Evolutionary conservation across 176 grass and related monocot genomes (phyloP).

Genomic region (Alopecurus myosuroides): DNA sequence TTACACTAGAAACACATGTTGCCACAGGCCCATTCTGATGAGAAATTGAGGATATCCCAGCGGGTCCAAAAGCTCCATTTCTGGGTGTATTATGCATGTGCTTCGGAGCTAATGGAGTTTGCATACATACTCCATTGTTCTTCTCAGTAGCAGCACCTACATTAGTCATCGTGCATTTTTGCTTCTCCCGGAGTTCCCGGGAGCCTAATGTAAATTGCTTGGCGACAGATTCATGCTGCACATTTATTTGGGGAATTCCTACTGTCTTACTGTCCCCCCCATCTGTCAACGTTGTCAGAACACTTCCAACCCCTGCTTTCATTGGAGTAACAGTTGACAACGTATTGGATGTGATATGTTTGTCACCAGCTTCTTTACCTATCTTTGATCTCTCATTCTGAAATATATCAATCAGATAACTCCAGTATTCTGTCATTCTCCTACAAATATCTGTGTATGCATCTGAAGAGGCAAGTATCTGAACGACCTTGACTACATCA

Average conservation of each 20-base stretch:
- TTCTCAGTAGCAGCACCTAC: slow-evolving; percentile 12
- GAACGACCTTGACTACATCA: slow-evolving; percentile 70
- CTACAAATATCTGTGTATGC: slow-evolving; percentile 66
- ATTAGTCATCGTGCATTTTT: slow-evolving; percentile 19
- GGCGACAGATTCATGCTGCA: background rate
- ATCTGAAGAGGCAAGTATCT: slow-evolving; percentile 40
- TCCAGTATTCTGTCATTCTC: slow-evolving; percentile 73
- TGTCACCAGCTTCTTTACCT: slow-evolving; percentile 33
- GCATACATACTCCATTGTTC: slow-evolving; percentile 10
- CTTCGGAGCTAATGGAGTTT: slow-evolving; percentile 22
- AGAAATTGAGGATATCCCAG: slow-evolving; percentile 26
- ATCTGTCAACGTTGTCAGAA: background rate
- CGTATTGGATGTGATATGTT: slow-evolving; percentile 20
- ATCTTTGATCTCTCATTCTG: slow-evolving; percentile 33
- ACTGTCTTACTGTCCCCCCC: slow-evolving; percentile 19
- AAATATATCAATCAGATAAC: slow-evolving; percentile 36
- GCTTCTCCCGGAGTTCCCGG: slow-evolving; percentile 4
- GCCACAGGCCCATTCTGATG: slow-evolving; percentile 25
- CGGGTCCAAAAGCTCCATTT: slow-evolving; percentile 21
- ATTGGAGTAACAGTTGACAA: slow-evolving; percentile 22
- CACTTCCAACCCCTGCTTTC: slow-evolving; percentile 19
- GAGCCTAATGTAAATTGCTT: slow-evolving; percentile 22
- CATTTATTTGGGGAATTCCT: slow-evolving; percentile 36
- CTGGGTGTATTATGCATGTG: slow-evolving; percentile 7
- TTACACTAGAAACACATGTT: slow-evolving; percentile 29